Conservation (phyloP, 148 eudicot species). For the Silene latifolia region DNA sequence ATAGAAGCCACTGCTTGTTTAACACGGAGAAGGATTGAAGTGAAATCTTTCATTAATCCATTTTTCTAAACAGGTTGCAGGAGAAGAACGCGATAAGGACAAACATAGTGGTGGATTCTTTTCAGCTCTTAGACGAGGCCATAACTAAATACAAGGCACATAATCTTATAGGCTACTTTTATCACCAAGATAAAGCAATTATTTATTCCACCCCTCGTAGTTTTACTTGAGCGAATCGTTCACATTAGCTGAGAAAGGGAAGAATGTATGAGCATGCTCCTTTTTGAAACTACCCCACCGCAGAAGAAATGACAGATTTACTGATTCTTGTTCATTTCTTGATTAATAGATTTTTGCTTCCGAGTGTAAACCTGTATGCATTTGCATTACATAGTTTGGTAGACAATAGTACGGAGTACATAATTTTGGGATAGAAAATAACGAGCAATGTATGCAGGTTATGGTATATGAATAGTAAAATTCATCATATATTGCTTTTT, state of each 20-base stretch:
- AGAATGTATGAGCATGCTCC: slow-evolving; percentile 14
- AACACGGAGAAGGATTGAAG: too few relatives aligned
- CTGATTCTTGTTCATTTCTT: background rate
- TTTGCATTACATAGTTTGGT: background rate
- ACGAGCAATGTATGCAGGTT: background rate
- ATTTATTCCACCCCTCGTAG: slow-evolving; percentile 14
- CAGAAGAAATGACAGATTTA: slow-evolving; percentile 21
- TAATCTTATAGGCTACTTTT: slow-evolving; percentile 21
- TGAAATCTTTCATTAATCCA: background rate
- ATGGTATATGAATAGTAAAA: background rate
- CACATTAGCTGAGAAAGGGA: slow-evolving; percentile 7
- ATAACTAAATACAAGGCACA: slow-evolving; percentile 38
- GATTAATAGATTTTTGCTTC: background rate
- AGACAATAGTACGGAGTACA: background rate
- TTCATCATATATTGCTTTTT: too few relatives aligned
- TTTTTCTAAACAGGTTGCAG: slow-evolving; percentile 59
- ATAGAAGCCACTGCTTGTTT: background rate
- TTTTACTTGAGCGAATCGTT: slow-evolving; percentile 4
- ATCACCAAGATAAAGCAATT: slow-evolving; percentile 17
- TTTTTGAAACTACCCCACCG: slow-evolving; percentile 16
- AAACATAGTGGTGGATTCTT: slow-evolving; percentile 77
- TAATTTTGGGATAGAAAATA: background rate
- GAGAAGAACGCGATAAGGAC: slow-evolving; percentile 66
- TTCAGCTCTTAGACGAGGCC: slow-evolving; percentile 72
- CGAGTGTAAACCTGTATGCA: background rate